phyloP scores from a whole-genome alignment of 2,329 filamentous ascomycete species.

The Fonsecaea multimorphosa region DNA sequence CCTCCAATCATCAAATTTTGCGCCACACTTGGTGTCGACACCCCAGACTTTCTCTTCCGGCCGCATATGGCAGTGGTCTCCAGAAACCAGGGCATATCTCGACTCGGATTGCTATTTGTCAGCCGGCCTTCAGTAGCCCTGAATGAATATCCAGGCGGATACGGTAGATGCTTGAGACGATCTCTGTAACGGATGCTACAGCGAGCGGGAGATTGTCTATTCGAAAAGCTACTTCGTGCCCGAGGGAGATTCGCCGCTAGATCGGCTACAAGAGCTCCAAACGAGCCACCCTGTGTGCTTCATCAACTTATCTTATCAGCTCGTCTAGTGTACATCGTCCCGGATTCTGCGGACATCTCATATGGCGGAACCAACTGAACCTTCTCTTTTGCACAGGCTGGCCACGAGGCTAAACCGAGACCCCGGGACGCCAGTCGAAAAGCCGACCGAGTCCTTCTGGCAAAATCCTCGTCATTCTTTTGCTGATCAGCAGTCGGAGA shows the following conservation, averaged over 20 bases:
- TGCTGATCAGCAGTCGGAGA: constrained; percentile 30
- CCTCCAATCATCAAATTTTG: constrained; percentile 2
- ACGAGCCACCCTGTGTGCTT: background rate
- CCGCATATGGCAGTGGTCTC: background rate
- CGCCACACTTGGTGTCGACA: constrained; percentile 1
- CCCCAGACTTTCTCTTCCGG: background rate
- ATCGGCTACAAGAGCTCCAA: background rate
- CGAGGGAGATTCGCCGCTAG: background rate
- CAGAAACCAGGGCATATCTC: background rate
- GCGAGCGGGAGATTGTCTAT: background rate
- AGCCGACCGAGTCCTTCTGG: constrained; percentile 49
- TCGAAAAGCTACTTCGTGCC: background rate
- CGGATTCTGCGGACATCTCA: background rate
- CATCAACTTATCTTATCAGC: background rate
- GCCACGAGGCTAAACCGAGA: constrained; percentile 38
- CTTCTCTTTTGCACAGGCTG: constrained; percentile 20
- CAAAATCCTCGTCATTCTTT: constrained; percentile 41
- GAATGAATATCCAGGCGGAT: background rate
- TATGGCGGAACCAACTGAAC: constrained; percentile 13
- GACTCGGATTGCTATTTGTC: background rate
- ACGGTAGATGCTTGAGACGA: background rate
- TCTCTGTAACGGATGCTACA: background rate
- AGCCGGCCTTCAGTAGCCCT: background rate
- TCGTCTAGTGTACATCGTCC: background rate
- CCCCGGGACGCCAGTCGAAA: constrained; percentile 46